Evolutionary conservation across 2,329 filamentous ascomycete species (phyloP).

Genomic region (Westerdykella sp.): DNA sequence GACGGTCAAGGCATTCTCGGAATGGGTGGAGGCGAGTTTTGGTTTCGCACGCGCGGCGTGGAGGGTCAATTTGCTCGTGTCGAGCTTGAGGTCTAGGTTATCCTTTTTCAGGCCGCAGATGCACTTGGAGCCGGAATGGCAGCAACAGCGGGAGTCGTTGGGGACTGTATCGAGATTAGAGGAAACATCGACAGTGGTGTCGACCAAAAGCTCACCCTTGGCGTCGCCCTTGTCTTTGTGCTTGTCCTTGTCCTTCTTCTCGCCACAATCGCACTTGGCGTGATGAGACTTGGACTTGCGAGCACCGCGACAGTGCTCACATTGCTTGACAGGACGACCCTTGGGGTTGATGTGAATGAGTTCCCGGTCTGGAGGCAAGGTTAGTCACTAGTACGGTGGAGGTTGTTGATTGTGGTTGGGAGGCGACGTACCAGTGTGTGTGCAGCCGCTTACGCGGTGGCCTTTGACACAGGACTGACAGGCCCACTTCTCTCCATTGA

Average conservation of each 20-base stretch:
- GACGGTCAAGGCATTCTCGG: slow-evolving; percentile 54
- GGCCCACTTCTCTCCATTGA: slow-evolving; percentile 88
- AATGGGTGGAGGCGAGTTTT: slow-evolving; percentile 51
- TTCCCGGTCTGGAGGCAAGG: slow-evolving; percentile 62
- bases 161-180: slow-evolving; percentile 32
- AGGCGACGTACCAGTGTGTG: slow-evolving; percentile 68
- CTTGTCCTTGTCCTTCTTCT: slow-evolving; percentile 65
- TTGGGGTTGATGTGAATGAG: slow-evolving; percentile 96
- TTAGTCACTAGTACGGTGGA: too few relatives aligned
- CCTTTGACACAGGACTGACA: slow-evolving; percentile 97
- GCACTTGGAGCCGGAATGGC: slow-evolving; percentile 54
- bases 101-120: slow-evolving; percentile 57
- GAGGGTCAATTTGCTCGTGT: slow-evolving; percentile 41
- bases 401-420: slow-evolving; percentile 4
- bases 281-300: slow-evolving; percentile 94
- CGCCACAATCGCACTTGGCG: slow-evolving; percentile 93
- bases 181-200: slow-evolving; percentile 20
- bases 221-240: slow-evolving; percentile 42
- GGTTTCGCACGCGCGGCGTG: slow-evolving; percentile 48
- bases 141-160: slow-evolving; percentile 43
- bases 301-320: slow-evolving; percentile 89
- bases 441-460: slow-evolving; percentile 97
- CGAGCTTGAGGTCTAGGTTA: slow-evolving; percentile 41
- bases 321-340: slow-evolving; percentile 95
- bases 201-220: slow-evolving; percentile 34